phyloP scores from a whole-genome alignment of 2,329 filamentous ascomycete genomes.

The Beauveria caledonica region DNA sequence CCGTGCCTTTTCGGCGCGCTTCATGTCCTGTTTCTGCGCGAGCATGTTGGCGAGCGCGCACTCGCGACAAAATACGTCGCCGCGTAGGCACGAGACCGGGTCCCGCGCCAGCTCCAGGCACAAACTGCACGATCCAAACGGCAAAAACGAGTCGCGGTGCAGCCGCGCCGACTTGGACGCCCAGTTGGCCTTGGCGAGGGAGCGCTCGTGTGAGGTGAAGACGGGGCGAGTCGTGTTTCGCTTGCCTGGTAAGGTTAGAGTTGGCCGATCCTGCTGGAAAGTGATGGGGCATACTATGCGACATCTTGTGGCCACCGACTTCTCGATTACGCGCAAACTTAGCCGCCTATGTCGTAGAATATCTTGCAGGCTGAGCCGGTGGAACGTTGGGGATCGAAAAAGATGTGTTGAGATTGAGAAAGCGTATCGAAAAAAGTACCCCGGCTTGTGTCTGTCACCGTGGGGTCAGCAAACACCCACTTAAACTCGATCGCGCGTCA shows the following conservation, averaged over 20 bases:
- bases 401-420: background rate
- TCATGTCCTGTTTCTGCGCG: slow-evolving; percentile 84
- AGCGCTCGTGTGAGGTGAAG: slow-evolving; percentile 88
- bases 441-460: background rate
- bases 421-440: background rate
- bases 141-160: slow-evolving; percentile 81
- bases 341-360: too few relatives aligned
- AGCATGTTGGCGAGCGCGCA: slow-evolving; percentile 89
- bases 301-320: slow-evolving; percentile 17
- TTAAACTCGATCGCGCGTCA: background rate
- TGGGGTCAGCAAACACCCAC: background rate
- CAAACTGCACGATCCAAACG: slow-evolving; percentile 80
- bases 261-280: background rate
- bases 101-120: slow-evolving; percentile 75
- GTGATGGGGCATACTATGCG: slow-evolving; percentile 33
- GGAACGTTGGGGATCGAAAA: background rate
- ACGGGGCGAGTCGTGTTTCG: slow-evolving; percentile 86
- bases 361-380: too few relatives aligned
- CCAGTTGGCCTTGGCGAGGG: slow-evolving; percentile 75
- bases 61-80: slow-evolving; percentile 92
- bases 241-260: slow-evolving; percentile 46
- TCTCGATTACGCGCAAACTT: background rate
- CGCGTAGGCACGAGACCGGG: slow-evolving; percentile 74
- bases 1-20: slow-evolving; percentile 61
- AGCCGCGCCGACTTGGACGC: slow-evolving; percentile 75